Base-by-base conservation (phyloP, 345 rosid species). In the Sapria himalayana region DNA sequence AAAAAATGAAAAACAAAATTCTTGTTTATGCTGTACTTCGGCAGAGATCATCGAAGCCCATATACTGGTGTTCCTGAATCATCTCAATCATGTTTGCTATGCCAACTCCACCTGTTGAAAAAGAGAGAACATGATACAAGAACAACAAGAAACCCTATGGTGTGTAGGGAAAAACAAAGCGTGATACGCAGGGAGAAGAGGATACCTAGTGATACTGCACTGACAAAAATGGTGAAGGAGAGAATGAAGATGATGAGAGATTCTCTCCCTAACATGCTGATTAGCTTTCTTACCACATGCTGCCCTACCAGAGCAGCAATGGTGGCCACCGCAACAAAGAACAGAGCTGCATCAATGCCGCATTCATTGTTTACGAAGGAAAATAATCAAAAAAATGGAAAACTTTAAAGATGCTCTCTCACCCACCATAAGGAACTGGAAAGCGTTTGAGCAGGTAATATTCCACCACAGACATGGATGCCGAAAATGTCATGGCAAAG, bases 391-490 rank as follows among this genome's bases (percentile, higher is more conserved):
- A 10, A 37, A n/a, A n/a, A n/a, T 19, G 22, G 13, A 22, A 8
- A 25, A 15, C 33, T 25, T 41, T 14, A 11, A 31, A 19, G 25
- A 33, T 31, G 29, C 18, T 18, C 5, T 38, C 12, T 4, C 33
- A 40, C 60, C 67, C 38, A 74, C 91, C 85, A 11, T 68, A 78
- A 16, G 94, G 85, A 33, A 81, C 70, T 2, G 92, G 85, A 50
- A 81, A 81, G 25, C 85, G 81, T 45, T 72, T 74, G 12, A 81
- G 66, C 45, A 81, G 81, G 57, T 72, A 81, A 54, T 77, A 81
- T 49, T 81, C 93, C 6, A 81, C 59, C n/a, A 72, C 94, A 17
- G 85, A 81, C 81, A 81, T 72, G 6, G 91, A 77, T 19, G 94
- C 77, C 33, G 85, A 78, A 50, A 81, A 81, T 11, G 69, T 63